Percentiles rank a stretch among this genome's conserved stretches.
phyloP scores from a whole-genome alignment of 768 basidiomycete genomes.

The Phanerodontia chrysosporium region DNA sequence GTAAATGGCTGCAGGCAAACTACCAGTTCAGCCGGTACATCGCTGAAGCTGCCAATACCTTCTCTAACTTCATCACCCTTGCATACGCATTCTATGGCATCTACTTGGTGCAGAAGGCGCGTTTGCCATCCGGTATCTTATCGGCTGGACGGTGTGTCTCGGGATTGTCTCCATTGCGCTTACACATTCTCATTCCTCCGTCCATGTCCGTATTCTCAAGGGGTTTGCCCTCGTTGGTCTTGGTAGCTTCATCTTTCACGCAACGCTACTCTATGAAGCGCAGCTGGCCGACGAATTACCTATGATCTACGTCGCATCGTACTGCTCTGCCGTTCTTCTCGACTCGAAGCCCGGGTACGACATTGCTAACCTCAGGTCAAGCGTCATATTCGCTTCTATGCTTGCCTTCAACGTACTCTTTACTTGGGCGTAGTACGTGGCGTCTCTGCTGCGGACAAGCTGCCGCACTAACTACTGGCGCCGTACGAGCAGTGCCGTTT shows the following conservation, averaged over 20 bases:
- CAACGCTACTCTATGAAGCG: conserved; percentile 68
- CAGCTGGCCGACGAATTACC: conserved; percentile 82
- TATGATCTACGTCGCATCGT: conserved; percentile 71
- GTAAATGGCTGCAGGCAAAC: conserved; percentile 56
- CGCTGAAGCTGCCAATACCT: conserved; percentile 70
- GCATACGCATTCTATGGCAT: conserved; percentile 42
- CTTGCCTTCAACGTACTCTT: conserved; percentile 57
- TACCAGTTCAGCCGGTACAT: conserved; percentile 76
- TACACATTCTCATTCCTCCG: not conserved
- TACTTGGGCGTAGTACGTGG: conserved; percentile 69
- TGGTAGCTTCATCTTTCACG: conserved; percentile 77
- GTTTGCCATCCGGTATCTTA: conserved; percentile 32
- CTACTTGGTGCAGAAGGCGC: conserved; percentile 24
- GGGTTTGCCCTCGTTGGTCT: conserved; percentile 68
- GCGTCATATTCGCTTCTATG: conserved; percentile 33
- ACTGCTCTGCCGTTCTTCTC: conserved; percentile 56
- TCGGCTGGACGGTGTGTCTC: conserved; percentile 27
- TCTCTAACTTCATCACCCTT: conserved; percentile 53
- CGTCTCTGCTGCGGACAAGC: not conserved
- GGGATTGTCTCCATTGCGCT: not conserved
- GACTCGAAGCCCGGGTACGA: conserved; percentile 52
- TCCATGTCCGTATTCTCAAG: conserved; percentile 27
- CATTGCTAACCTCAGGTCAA: conserved; percentile 33
- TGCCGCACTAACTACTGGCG: not conserved
- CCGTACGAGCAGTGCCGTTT: conserved; percentile 41